Evolutionary conservation across 1,284 basidiomycete species (phyloP), one percentile per base, ranked within the genome.

Genomic region (Cryptococcus hybrid): DNA sequence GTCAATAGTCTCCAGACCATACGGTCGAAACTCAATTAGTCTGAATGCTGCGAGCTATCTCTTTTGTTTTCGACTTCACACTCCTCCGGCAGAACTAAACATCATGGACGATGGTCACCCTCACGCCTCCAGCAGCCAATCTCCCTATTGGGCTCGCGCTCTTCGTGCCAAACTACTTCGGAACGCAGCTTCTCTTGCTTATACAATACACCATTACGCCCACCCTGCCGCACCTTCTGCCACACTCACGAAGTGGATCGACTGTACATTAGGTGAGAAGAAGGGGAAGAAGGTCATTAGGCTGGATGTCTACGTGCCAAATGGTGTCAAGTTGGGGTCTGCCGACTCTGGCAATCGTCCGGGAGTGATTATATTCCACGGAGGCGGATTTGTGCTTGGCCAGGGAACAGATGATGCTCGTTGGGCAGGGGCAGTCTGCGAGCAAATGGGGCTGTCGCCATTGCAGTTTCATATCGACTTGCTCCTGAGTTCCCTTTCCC

Each of bases 401-500:
- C 18, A 49, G 18, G 57, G 59, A 5, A 64, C 65, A 15, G 69
- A 70, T 40, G 69, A 70, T 52, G 43, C 61, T 4, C 42, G 56
- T 43, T 69, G 60, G 57, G 66, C 64, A 9, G 45, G 40, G 7
- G 51, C 52, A 12, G 43, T 56, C 8, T 54, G 51, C 18, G 49
- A 64, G 12, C 43, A 61, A 37, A 47, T 69, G 34, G 60, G n/a
- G 57, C 55, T n/a, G 61, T 73, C 2, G 69, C 76, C 24, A 67
- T 77, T 39, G 68, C 68, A 8, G 68, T 72, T 18, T 72, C 74
- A 48, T 77, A 78, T 54, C 67, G 80, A 13, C 71, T 78, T 9
- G 78, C 79, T 1, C 81, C 81, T 0, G 77, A 79, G 50, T 57
- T 77, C 55, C 74, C 76, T 0, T 81, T 75, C 65, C 81, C 0